phyloP scores from a whole-genome alignment of 139 green algal genomes.

The Asterochloris erici region DNA sequence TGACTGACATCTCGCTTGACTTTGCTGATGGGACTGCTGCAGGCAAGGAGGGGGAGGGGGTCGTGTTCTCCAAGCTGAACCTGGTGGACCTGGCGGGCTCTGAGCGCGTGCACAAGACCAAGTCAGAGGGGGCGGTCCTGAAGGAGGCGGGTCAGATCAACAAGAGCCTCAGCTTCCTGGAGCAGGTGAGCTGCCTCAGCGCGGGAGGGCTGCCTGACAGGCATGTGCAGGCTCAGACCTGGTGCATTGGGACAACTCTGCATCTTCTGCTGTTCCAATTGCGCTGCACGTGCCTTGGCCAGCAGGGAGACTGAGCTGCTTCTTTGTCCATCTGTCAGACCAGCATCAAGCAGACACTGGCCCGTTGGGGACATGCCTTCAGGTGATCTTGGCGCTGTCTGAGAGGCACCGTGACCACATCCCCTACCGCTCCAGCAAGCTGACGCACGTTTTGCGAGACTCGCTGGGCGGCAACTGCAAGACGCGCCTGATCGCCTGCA shows the following conservation, averaged over 20 bases:
- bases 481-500: constrained; percentile 41
- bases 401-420: constrained; percentile 8
- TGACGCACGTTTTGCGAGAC: constrained; percentile 87
- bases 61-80: constrained; percentile 83
- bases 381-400: constrained; percentile 22
- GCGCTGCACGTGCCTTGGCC: too few species aligned
- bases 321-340: too few species aligned
- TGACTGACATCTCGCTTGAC: too few species aligned
- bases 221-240: too few species aligned
- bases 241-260: background rate
- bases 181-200: constrained; percentile 7
- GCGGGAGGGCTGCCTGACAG: too few species aligned
- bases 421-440: constrained; percentile 75
- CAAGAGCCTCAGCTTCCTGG: constrained; percentile 63
- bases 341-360: background rate
- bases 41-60: background rate
- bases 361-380: background rate
- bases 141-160: constrained; percentile 98
- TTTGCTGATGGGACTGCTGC: too few species aligned
- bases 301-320: too few species aligned
- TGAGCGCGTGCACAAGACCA: constrained; percentile 89
- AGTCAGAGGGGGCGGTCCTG: constrained; percentile 74
- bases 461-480: constrained; percentile 46
- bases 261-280: too few species aligned
- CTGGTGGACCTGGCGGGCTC: constrained; percentile 93